phyloP scores from a whole-genome alignment of 169 alveolate genomes.

The Plasmodium vivax region DNA sequence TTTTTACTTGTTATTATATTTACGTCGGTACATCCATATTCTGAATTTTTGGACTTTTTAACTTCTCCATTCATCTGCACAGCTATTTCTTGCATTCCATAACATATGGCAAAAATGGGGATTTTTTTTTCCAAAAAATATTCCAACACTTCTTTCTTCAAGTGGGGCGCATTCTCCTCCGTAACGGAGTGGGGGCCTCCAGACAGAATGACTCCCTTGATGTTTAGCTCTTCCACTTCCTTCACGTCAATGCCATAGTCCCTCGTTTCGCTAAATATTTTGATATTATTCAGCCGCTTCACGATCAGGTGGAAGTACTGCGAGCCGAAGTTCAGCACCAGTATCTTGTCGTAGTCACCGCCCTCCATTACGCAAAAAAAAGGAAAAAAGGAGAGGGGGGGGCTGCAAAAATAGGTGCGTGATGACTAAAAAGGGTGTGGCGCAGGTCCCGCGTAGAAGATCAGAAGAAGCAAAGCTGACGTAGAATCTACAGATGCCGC shows the following conservation, averaged over 20 bases:
- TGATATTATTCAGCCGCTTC: slow-evolving; percentile 76
- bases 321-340: slow-evolving; percentile 83
- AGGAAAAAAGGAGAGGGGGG: background rate
- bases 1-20: slow-evolving; percentile 56
- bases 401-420: background rate
- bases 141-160: slow-evolving; percentile 75
- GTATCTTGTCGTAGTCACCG: slow-evolving; percentile 51
- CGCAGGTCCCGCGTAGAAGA: background rate
- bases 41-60: slow-evolving; percentile 62
- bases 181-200: slow-evolving; percentile 82
- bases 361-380: slow-evolving; percentile 27
- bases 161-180: slow-evolving; percentile 75
- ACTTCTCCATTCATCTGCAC: slow-evolving; percentile 77
- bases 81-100: slow-evolving; percentile 83
- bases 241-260: slow-evolving; percentile 76
- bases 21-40: slow-evolving; percentile 74
- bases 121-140: slow-evolving; percentile 70
- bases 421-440: background rate
- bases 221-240: slow-evolving; percentile 48
- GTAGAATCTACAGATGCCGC: background rate
- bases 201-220: slow-evolving; percentile 81
- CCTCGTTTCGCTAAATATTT: slow-evolving; percentile 79
- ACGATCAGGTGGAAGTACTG: slow-evolving; percentile 81
- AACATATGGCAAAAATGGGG: slow-evolving; percentile 81
- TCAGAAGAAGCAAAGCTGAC: background rate